Conservation (phyloP, 805 yeast species). For the Myxozyma mucilagina region DNA sequence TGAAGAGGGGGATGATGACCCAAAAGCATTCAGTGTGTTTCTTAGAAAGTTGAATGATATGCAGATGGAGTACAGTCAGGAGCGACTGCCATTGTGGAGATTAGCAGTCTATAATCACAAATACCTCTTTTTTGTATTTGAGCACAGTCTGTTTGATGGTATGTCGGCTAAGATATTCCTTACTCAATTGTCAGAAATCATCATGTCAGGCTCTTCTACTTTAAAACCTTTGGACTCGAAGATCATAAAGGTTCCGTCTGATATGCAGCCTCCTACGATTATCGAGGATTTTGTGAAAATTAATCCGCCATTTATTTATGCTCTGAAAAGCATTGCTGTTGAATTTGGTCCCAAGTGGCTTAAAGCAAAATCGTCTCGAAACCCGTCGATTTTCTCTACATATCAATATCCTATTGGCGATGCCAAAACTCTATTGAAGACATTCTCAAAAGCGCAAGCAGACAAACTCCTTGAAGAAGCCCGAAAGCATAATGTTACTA, state of each 20-base stretch:
- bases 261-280: background rate
- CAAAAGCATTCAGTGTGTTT: background rate
- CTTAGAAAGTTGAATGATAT: background rate
- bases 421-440: background rate
- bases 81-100: constrained; percentile 12
- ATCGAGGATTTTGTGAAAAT: background rate
- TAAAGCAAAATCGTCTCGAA: background rate
- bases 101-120: background rate
- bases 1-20: constrained; percentile 1
- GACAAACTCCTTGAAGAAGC: background rate
- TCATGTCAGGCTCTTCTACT: background rate
- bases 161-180: constrained; percentile 11
- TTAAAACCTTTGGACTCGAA: background rate
- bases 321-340: background rate
- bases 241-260: background rate
- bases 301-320: background rate
- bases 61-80: background rate
- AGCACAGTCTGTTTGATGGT: constrained; percentile 18
- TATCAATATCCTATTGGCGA: background rate
- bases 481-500: constrained; percentile 7
- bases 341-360: constrained; percentile 1
- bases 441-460: background rate
- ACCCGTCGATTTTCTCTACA: background rate
- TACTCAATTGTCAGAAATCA: background rate
- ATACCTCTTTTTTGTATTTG: constrained; percentile 10